Evolutionary conservation across 169 alveolate species (phyloP).

Genomic region (Plasmodium gonderi): DNA sequence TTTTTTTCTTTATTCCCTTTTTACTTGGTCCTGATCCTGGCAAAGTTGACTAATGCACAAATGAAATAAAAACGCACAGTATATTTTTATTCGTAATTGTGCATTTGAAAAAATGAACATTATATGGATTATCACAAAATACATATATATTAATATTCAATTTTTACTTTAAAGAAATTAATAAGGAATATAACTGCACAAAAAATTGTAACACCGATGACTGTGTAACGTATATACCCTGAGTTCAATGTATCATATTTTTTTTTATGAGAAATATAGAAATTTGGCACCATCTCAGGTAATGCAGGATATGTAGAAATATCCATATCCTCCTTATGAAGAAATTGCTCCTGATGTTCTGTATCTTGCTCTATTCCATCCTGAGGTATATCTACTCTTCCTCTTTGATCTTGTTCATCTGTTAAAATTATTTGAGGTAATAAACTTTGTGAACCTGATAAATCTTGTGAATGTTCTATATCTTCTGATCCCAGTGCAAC

Average conservation of each 20-base stretch:
- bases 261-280: background rate
- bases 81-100: background rate
- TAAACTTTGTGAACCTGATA: background rate
- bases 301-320: background rate
- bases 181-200: background rate
- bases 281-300: background rate
- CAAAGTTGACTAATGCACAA: background rate
- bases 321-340: background rate
- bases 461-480: background rate
- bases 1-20: background rate
- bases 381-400: background rate
- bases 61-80: background rate
- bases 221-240: background rate
- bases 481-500: background rate
- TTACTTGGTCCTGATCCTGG: background rate
- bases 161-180: background rate
- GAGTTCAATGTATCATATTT: background rate
- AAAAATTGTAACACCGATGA: background rate
- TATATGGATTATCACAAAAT: background rate
- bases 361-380: background rate
- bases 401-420: background rate
- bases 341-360: background rate
- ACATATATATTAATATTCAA: background rate
- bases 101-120: background rate
- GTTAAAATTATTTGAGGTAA: background rate